phyloP scores from a whole-genome alignment of 257 asterid species.

The Solanum stenotomum region DNA sequence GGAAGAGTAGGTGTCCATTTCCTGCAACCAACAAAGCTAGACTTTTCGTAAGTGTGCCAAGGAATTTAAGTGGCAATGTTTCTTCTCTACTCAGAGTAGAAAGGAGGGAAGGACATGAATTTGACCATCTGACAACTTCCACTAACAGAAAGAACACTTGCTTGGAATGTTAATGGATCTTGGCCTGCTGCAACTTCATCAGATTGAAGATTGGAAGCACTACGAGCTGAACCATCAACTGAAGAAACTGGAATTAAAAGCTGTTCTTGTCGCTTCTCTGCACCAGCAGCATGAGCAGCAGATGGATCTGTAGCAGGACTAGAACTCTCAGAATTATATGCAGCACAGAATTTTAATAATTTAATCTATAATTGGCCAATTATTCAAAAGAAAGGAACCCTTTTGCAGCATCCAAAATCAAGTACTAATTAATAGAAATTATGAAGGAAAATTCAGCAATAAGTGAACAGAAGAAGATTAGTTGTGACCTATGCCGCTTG shows the following conservation, averaged over 20 bases:
- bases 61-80: background rate
- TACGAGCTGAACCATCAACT: conserved; percentile 13
- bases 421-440: background rate
- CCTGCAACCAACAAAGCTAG: conserved; percentile 32
- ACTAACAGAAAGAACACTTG: conserved; percentile 23
- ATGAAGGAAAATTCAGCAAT: background rate
- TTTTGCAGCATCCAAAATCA: background rate
- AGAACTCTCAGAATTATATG: conserved; percentile 14
- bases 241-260: conserved; percentile 13
- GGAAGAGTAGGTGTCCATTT: conserved; percentile 18
- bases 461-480: background rate
- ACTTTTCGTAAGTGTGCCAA: background rate
- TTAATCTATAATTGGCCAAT: background rate
- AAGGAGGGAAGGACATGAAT: background rate
- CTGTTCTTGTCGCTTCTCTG: conserved; percentile 14
- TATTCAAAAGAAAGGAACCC: background rate
- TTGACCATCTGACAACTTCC: conserved; percentile 10
- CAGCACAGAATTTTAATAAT: conserved; percentile 4
- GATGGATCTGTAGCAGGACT: conserved; percentile 27
- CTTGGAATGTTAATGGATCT: conserved; percentile 28
- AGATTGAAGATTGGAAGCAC: conserved; percentile 14
- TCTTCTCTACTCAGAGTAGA: background rate
- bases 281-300: conserved; percentile 7
- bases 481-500: conserved; percentile 19
- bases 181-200: conserved; percentile 23